Evolutionary conservation across 225 moss, liverwort and hornwort species (phyloP), one percentile per base, ranked within the genome.

Genomic region (Neckera pumila): DNA sequence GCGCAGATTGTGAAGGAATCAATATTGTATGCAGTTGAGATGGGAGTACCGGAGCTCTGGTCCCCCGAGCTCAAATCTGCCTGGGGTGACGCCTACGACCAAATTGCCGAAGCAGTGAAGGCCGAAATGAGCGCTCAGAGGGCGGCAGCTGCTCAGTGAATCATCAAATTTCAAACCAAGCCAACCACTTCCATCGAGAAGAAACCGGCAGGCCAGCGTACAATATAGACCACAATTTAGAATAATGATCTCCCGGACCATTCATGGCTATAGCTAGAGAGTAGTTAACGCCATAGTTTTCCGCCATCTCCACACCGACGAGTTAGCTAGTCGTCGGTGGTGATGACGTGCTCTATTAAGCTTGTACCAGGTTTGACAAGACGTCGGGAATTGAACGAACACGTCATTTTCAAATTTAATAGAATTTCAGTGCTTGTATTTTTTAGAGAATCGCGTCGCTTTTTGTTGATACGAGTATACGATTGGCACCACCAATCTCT

Each of bases 31-130:
- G 86, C 89, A 30, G 81, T 93, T 9, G 93, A 90, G 91, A 79
- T 90, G 84, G 92, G 92, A 51, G 92, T 90, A 25, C 90, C 92
- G n/a, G 89, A 92, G 79, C 87, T 92, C 14, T 92, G 92, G 92
- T 92, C 87, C 36, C 89, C 90, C 21, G 89, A 92, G 92, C 92
- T 92, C 18, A 90, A 90, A 62, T 38, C 84, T 63, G 87, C 92
- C 8, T 90, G 92, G 92, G 88, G 88, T 40, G 88, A 88, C 56
- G 88, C 88, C 34, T 88, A 92, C 80, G 92, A 92, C 70, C 75
- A 79, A 25, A 89, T 92, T 25, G 92, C 92, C 28, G 87, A 17
- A 19, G 91, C 91, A 40, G 75, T 91, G 64, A 91, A 87, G 88
- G 86, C 61, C 56, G 92, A 92, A 83, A 92, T 92, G 92, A 89